Conservation (phyloP, 2,329 filamentous ascomycete genomes). For the Thelonectria rubi region DNA sequence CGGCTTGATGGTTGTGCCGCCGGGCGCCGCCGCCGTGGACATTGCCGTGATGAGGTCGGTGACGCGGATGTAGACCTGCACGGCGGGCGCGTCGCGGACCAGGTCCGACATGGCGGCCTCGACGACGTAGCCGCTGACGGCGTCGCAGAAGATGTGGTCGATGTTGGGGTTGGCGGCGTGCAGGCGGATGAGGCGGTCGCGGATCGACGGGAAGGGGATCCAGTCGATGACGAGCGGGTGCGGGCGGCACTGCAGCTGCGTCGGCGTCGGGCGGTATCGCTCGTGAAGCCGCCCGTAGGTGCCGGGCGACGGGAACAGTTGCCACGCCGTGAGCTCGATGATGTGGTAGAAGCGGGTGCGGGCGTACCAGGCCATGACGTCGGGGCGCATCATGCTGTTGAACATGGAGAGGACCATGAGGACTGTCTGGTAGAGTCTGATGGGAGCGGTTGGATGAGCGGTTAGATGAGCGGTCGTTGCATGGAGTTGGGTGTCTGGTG, state of each 20-base stretch:
- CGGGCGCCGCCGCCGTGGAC: constrained; percentile 19
- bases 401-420: constrained; percentile 47
- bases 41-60: constrained; percentile 45
- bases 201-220: constrained; percentile 44
- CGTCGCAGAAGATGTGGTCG: constrained; percentile 47
- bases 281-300: constrained; percentile 43
- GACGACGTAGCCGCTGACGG: constrained; percentile 46
- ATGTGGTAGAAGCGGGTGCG: constrained; percentile 50
- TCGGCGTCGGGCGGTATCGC: constrained; percentile 41
- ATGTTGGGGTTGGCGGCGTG: constrained; percentile 45
- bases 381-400: constrained; percentile 48
- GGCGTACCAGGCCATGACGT: constrained; percentile 51
- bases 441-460: no score
- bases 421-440: constrained; percentile 44
- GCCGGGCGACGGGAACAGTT: constrained; percentile 42
- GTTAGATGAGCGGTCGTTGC: background rate
- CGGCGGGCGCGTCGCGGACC: constrained; percentile 36
- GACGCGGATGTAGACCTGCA: constrained; percentile 43
- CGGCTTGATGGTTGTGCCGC: constrained; percentile 4
- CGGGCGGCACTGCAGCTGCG: constrained; percentile 32
- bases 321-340: constrained; percentile 47
- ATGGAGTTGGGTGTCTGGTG: background rate
- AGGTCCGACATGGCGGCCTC: constrained; percentile 44
- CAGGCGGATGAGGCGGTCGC: constrained; percentile 42
- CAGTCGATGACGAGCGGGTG: constrained; percentile 46